Base-by-base conservation (phyloP, 495 filamentous ascomycete species). In the Thermochaetoides thermophila region DNA sequence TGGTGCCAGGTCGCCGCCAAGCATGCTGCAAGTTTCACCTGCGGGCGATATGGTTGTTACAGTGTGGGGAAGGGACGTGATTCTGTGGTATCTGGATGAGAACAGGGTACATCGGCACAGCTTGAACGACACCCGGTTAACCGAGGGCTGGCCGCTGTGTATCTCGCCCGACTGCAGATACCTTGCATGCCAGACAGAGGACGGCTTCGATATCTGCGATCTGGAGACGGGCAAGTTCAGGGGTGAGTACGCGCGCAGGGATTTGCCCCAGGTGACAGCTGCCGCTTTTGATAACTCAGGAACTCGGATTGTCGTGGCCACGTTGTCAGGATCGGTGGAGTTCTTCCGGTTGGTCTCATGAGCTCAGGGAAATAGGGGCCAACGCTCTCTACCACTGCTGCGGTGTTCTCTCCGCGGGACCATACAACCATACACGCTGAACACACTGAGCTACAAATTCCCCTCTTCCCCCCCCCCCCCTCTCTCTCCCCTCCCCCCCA, bases 111-210 rank as follows among this genome's bases (percentile, higher is more conserved):
- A 35, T 13, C 33, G 16, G 6, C 53, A 47, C 32, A 41, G 35
- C 24, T 17, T 55, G 18, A 17, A 43, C n/a, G 24, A 12, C 17
- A 32, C 42, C 15, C 25, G 46, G 17, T 10, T 8, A 13, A 20
- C 13, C 4, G 52, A 55, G 41, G 49, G 46, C 6, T 55, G 52
- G 52, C 52, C 52, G 20, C 31, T 55, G 16, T 38, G 36, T 17
- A 40, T 55, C 15, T 52, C 49, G 19, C 46, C 49, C 6, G 49
- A 52, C 22, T 46, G 48, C 15, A 27, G 35, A 19, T 49, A 46
- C 15, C 27, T 55, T 13, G 39, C 28, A 10, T 52, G 42, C 20
- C 37, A 46, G 42, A 55, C 46, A 3, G 52, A 52, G 34, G 49
- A 46, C 1, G 52, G 52, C 6, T 39, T 55, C 9, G 52, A 55